Evolutionary conservation across 1,284 basidiomycete genomes (phyloP).

Genomic region (Cystobasidiaceae sp.): DNA sequence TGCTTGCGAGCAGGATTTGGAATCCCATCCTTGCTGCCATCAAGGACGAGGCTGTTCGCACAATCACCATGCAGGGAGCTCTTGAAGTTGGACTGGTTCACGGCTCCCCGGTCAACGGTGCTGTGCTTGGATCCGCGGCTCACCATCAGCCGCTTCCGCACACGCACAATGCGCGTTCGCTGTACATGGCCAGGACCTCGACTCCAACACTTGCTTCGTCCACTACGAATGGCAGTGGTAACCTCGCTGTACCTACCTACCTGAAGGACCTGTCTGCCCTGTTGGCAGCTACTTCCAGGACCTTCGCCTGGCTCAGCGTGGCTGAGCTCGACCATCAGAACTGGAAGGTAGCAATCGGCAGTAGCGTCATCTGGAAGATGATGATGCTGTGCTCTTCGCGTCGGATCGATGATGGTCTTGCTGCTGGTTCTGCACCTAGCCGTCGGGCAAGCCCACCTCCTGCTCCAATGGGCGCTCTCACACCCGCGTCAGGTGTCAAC

Average conservation of each 20-base stretch:
- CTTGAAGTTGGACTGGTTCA: background rate
- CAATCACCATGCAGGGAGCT: constrained; percentile 14
- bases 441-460: constrained; percentile 19
- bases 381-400: constrained; percentile 34
- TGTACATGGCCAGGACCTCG: background rate
- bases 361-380: constrained; percentile 40
- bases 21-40: constrained; percentile 36
- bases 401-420: constrained; percentile 3
- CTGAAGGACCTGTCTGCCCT: constrained; percentile 35
- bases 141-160: background rate
- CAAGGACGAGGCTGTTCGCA: constrained; percentile 25
- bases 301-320: constrained; percentile 36
- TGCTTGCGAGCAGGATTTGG: constrained; percentile 40
- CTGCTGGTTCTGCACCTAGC: background rate
- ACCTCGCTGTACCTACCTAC: constrained; percentile 33
- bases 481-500: background rate
- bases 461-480: background rate
- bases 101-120: background rate
- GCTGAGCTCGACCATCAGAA: constrained; percentile 37
- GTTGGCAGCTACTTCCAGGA: constrained; percentile 34
- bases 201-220: background rate
- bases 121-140: background rate
- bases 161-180: background rate
- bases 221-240: background rate
- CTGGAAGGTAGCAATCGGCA: constrained; percentile 41